Conservation (phyloP, 352 stramenopile genomes). For the Globisporangium cystogenes region DNA sequence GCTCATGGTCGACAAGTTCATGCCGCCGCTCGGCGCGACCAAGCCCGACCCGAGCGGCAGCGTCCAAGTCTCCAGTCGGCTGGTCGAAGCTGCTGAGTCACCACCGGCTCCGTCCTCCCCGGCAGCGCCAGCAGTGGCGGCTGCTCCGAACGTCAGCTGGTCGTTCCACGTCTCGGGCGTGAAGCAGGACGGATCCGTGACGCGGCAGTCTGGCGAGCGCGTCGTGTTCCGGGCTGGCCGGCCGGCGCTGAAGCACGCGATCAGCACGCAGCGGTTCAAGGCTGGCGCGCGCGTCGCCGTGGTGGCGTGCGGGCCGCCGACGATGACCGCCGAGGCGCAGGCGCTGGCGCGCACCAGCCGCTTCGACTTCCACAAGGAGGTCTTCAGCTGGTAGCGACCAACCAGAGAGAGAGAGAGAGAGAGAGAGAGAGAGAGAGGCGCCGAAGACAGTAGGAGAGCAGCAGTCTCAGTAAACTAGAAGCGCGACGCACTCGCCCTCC, state of each 20-base stretch:
- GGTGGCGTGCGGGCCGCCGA: constrained; percentile 64
- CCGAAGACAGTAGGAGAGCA: background rate
- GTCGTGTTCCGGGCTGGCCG: constrained; percentile 45
- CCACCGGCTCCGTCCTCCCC: background rate
- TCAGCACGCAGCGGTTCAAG: constrained; percentile 64
- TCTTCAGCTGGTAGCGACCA: constrained; percentile 64
- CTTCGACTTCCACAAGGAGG: constrained; percentile 84
- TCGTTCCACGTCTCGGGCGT: constrained; percentile 58
- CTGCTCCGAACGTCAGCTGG: constrained; percentile 43
- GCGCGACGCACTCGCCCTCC: background rate
- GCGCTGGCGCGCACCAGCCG: constrained; percentile 46
- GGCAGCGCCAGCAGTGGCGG: constrained; percentile 10
- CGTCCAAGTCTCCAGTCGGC: constrained; percentile 47
- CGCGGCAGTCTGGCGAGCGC: constrained; percentile 43
- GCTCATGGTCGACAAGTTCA: constrained; percentile 69
- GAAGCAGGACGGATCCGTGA: constrained; percentile 33
- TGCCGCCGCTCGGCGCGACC: constrained; percentile 42
- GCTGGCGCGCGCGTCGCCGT: constrained; percentile 51
- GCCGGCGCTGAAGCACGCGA: constrained; percentile 58
- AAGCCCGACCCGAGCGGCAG: constrained; percentile 17
- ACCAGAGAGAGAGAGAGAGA: background rate
- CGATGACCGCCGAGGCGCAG: constrained; percentile 68
- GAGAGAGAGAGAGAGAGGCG: background rate
- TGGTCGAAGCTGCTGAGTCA: constrained; percentile 10
- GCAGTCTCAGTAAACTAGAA: background rate